These are phyloP conservation scores for Leishmania major DNA, from an alignment of 208 protist genomes.

Conservation along the genomic window DNA sequence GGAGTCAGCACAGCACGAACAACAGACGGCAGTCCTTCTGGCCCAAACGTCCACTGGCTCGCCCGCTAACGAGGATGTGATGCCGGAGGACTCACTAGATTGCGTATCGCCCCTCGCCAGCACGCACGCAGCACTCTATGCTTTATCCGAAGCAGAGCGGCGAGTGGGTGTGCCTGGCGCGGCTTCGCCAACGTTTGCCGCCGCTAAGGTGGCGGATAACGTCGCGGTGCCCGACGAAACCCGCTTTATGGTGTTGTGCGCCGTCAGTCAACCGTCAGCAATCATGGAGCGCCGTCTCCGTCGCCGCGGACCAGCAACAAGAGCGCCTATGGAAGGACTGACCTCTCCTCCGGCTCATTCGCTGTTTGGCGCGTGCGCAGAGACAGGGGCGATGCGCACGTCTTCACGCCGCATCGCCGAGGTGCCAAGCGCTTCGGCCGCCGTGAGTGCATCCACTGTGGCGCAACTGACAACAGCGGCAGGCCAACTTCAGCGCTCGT, in stretches of 20 bases:
- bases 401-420: conserved; percentile 8
- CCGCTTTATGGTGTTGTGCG: conserved; percentile 29
- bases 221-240: conserved; percentile 11
- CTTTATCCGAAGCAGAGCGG: not conserved
- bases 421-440: not conserved
- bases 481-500: not conserved
- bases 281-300: conserved; percentile 10
- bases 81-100: conserved; percentile 8
- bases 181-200: not conserved
- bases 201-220: not conserved
- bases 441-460: not conserved
- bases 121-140: not conserved
- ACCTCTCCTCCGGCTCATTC: not conserved
- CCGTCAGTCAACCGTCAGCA: conserved; percentile 3
- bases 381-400: not conserved
- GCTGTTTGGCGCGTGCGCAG: not conserved
- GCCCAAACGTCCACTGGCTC: not conserved
- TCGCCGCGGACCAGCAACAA: not conserved
- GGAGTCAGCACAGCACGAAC: not conserved
- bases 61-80: not conserved
- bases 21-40: not conserved
- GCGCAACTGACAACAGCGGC: not conserved
- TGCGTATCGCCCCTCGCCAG: conserved; percentile 15
- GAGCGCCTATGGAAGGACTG: not conserved
- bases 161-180: not conserved